These are phyloP conservation scores for Penicillium canescens DNA, from an alignment of 495 filamentous ascomycete genomes.

Conservation along the genomic window DNA sequence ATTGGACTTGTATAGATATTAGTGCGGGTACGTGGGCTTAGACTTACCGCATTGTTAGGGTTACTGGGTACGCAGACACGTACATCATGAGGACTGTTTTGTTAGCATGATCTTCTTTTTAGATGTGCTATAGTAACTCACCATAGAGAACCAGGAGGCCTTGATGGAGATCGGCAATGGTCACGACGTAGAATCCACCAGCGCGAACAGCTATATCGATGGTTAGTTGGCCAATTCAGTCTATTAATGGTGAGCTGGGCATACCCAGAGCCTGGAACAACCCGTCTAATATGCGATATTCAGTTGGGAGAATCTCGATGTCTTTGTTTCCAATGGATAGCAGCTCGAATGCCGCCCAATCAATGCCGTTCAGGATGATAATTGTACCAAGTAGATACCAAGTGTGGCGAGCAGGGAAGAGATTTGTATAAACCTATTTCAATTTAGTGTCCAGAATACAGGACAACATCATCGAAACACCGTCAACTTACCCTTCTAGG, in stretches of 20 bases:
- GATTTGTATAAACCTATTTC: slow-evolving; percentile 65
- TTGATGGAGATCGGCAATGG: slow-evolving; percentile 67
- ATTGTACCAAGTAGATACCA: slow-evolving; percentile 79
- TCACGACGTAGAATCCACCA: slow-evolving; percentile 82
- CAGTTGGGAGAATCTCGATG: slow-evolving; percentile 55
- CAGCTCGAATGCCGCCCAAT: slow-evolving; percentile 81
- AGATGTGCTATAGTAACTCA: slow-evolving; percentile 11
- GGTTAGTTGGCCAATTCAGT: slow-evolving; percentile 6
- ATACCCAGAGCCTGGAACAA: slow-evolving; percentile 73
- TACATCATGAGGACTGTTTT: slow-evolving; percentile 84
- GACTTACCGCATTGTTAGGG: slow-evolving; percentile 54
- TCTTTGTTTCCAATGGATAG: slow-evolving; percentile 71
- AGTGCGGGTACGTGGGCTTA: slow-evolving; percentile 9
- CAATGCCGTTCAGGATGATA: slow-evolving; percentile 73
- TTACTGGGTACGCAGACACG: slow-evolving; percentile 60
- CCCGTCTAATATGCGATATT: slow-evolving; percentile 69
- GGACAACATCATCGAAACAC: neutral
- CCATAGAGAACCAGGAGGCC: slow-evolving; percentile 74
- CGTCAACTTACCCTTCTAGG: slow-evolving; percentile 58
- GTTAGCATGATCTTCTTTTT: slow-evolving; percentile 9
- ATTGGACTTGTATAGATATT: neutral
- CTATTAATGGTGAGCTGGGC: neutral
- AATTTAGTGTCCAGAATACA: neutral
- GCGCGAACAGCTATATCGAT: slow-evolving; percentile 62
- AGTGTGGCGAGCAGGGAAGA: slow-evolving; percentile 75